phyloP scores from a whole-genome alignment of 2,329 filamentous ascomycete genomes.

The Beauveria caledonica region DNA sequence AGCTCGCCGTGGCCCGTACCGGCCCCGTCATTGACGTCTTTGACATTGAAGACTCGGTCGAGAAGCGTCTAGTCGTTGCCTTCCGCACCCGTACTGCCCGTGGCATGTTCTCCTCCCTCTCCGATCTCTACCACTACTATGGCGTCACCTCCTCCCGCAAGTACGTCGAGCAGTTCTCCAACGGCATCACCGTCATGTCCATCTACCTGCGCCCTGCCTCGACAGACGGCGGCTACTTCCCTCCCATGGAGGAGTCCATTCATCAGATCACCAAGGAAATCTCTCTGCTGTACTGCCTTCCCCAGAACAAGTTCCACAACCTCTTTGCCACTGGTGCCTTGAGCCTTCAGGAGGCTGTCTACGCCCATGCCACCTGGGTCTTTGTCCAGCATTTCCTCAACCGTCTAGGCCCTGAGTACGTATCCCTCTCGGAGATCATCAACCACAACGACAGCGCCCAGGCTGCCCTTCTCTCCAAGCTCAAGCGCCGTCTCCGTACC shows the following conservation, averaged over 20 bases:
- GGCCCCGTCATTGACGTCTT: constrained; percentile 98
- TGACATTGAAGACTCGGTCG: constrained; percentile 81
- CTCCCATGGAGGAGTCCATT: constrained; percentile 87
- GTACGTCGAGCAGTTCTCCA: constrained; percentile 98
- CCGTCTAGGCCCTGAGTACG: constrained; percentile 85
- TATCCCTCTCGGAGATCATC: constrained; percentile 72
- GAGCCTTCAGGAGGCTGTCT: constrained; percentile 93
- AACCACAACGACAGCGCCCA: constrained; percentile 76
- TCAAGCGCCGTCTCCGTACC: constrained; percentile 89
- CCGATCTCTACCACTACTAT: constrained; percentile 97
- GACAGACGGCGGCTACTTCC: constrained; percentile 49
- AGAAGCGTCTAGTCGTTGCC: constrained; percentile 90
- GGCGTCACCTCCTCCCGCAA: constrained; percentile 92
- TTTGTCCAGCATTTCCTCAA: constrained; percentile 98
- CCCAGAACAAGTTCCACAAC: constrained; percentile 89
- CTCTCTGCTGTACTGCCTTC: constrained; percentile 93
- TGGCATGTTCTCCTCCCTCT: constrained; percentile 90
- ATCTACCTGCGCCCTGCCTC: constrained; percentile 76
- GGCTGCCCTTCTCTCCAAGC: constrained; percentile 79
- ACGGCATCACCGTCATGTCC: constrained; percentile 95
- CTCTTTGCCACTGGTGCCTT: constrained; percentile 80
- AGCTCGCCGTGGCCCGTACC: constrained; percentile 71
- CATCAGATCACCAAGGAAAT: constrained; percentile 99
- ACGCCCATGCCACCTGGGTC: constrained; percentile 95
- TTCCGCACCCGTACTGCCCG: constrained; percentile 89